These are phyloP conservation scores for Phytophthora tentaculata DNA, from an alignment of 352 stramenopile genomes.

Conservation along the genomic window DNA sequence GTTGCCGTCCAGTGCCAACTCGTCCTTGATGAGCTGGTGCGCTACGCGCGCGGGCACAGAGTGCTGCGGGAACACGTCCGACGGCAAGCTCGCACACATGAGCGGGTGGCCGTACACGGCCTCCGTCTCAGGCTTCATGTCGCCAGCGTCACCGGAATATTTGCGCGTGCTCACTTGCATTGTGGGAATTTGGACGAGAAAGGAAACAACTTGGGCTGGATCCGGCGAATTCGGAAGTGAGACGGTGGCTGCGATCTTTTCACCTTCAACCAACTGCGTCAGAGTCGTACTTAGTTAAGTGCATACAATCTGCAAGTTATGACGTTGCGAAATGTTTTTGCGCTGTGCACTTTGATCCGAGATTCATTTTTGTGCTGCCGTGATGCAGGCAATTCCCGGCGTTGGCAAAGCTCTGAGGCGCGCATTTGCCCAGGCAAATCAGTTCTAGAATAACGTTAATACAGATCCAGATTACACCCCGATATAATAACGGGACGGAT, in stretches of 20 bases:
- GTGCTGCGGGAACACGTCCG: conserved; percentile 63
- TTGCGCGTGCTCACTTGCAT: conserved; percentile 58
- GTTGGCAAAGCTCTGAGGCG: too few species aligned
- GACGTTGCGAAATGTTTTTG: not conserved
- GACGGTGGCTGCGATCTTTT: conserved; percentile 30
- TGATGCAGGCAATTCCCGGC: too few species aligned
- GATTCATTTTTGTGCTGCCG: not conserved
- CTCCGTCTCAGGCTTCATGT: conserved; percentile 48
- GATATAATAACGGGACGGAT: conserved; percentile 4
- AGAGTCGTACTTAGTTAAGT: conserved; percentile 22
- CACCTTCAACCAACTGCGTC: conserved; percentile 9
- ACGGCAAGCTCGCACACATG: conserved; percentile 72
- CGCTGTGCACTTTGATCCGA: conserved; percentile 22
- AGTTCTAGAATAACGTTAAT: not conserved
- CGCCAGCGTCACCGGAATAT: conserved; percentile 34
- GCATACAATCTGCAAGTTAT: conserved; percentile 17
- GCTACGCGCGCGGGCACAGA: conserved; percentile 82
- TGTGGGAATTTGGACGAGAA: not conserved
- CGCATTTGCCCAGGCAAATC: conserved; percentile 6
- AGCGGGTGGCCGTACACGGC: conserved; percentile 86
- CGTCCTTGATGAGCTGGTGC: conserved; percentile 90
- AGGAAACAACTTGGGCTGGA: conserved; percentile 9
- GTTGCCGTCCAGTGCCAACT: conserved; percentile 89
- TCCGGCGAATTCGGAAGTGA: conserved; percentile 38
- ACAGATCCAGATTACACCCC: not conserved